Evolutionary conservation across 2,329 filamentous ascomycete genomes (phyloP), one percentile per base, ranked within the genome.

Genomic region (Ampelomyces quisqualis): DNA sequence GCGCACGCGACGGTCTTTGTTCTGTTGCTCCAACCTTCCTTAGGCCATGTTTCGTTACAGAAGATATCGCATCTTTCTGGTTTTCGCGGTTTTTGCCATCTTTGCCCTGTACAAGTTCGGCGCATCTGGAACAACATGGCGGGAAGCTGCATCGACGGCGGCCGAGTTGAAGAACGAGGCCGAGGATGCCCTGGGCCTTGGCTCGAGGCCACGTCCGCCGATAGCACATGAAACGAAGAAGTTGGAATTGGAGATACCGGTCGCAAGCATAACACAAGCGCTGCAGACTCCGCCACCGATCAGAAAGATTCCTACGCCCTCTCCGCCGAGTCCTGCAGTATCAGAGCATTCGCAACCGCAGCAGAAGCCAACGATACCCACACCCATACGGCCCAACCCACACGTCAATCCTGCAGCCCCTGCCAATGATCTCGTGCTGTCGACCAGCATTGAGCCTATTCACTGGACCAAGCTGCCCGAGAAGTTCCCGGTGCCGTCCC

Each of bases 401-500:
- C 43, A 45, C 15, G 46, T 28, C 45, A 35, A 48, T 7, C 45
- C 48, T 14, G 47, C 49, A 7, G 44, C 49, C 10, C 32, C 32
- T 6, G 38, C 65, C 22, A 61, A 67, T 20, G 55, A 55, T 2
- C 27, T 48, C 7, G 34, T 51, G 4, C 35, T 47, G 17, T 41
- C 53, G 24, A 40, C 54, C 30, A 57, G 47, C 40, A 45, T 58
- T 14, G 45, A 50, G 32, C 40, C 65, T 7, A 68, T 82, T 20
- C 84, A 90, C 58, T 97, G 91, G 91, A 71, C 72, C 40, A 88
- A 85, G 65, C 77, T 80, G 48, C 72, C 76, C 3, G 89, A 95
- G 64, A 77, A 86, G 61, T 97, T 87, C 69, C 90, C 93, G 1
- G 70, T 97, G 2, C 74, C 82, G 6, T 69, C 77, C 3, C 79